Base-by-base conservation (phyloP, 2,329 filamentous ascomycete genomes). In the Aspergillus phoenicis region DNA sequence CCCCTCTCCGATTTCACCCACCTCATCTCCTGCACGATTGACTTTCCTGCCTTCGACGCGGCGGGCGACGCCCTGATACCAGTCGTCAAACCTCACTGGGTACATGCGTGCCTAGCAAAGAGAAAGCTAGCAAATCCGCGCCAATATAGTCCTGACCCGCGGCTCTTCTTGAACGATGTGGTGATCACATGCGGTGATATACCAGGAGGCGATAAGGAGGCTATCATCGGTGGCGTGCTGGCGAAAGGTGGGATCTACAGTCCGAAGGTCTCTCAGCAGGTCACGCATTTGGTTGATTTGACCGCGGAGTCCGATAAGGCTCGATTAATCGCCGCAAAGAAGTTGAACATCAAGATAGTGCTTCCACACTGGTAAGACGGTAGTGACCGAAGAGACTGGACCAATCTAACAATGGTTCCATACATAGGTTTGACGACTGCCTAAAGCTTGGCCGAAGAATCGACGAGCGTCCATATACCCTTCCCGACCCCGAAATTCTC, bases 381-480 rank as follows among this genome's bases (percentile, higher is more conserved):
- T 43, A 4, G 15, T 15, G 28, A 8, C 56, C 15, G 57, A 36
- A 11, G 11, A 5, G 2, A n/a, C 17, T 41, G 52, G 39, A 47
- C 47, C 62, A 53, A 70, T 77, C 64, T 52, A 24, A 64, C 62
- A 11, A 47, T 39, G 33, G 22, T 2, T 45, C 43, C 28, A 30
- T 11, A 30, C 28, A 28, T 64, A 93, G 91, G 93, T 97, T 99
- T 72, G 94, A 98, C 69, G 94, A 97, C 74, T 99, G 95, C 77
- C 85, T 99, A 67, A 95, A 91, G 76, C 86, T 99, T 28, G 93
- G 94, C 53, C 93, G 92, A 76, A 88, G 91, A 61, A 97, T 99
- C 68, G 90, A 91, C 68, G 95, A 99, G 74, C 80, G 82, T 6
- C 95, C 95, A 0, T 99, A 99, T 72, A 80, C 86, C 20, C 83